phyloP scores from a whole-genome alignment of 2,329 filamentous ascomycete genomes.

The Ophiosphaerella korrae region DNA sequence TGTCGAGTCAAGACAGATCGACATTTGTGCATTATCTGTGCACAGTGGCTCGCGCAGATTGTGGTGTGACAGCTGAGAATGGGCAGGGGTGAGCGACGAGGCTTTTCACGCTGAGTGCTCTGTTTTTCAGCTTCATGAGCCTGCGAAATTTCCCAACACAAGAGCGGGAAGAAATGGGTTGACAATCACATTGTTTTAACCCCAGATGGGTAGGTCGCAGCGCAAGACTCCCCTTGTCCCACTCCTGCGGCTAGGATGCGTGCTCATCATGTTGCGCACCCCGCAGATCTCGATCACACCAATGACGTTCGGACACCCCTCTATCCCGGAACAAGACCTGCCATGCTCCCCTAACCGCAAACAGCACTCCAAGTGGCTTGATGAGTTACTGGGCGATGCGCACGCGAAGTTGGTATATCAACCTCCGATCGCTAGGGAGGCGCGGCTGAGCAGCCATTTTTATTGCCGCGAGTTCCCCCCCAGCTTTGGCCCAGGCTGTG shows the following conservation, averaged over 20 bases:
- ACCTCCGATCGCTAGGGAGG: no score
- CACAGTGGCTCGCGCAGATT: background rate
- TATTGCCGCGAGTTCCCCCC: background rate
- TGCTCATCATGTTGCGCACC: background rate
- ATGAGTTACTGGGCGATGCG: background rate
- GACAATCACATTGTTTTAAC: no score
- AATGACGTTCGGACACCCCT: background rate
- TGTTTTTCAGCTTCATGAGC: no score
- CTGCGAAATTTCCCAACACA: no score
- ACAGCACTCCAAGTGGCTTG: background rate
- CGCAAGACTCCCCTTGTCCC: no score
- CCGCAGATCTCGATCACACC: background rate
- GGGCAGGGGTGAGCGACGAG: conserved; percentile 1
- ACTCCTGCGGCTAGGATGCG: background rate
- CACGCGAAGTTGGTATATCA: no score
- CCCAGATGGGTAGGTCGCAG: no score
- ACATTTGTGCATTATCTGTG: background rate
- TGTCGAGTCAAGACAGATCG: background rate
- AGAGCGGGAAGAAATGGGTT: no score
- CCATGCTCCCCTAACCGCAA: background rate
- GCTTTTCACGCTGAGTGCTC: background rate
- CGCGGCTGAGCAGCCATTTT: no score
- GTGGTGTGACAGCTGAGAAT: background rate
- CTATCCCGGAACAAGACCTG: background rate
- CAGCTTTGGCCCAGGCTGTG: background rate